phyloP scores from a whole-genome alignment of 2,329 filamentous ascomycete genomes.

The Talaromyces funiculosus region DNA sequence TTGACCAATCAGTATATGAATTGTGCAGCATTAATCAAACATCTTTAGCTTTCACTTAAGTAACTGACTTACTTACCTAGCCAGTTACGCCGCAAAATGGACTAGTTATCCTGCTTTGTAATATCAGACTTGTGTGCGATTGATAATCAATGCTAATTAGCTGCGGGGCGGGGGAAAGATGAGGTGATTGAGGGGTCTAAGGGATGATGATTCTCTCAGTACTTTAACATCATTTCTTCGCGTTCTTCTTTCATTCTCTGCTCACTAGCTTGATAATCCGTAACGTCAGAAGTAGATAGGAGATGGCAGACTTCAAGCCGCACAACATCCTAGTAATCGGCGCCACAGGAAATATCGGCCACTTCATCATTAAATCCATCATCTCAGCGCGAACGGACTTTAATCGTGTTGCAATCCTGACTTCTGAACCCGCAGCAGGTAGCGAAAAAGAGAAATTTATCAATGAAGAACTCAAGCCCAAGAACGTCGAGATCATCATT shows the following conservation, averaged over 20 bases:
- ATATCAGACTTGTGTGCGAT: background rate
- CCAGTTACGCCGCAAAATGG: background rate
- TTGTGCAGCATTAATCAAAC: background rate
- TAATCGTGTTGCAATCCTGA: conserved; percentile 51
- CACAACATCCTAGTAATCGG: conserved; percentile 50
- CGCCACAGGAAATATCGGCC: conserved; percentile 49
- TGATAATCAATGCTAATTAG: background rate
- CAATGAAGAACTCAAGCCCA: conserved; percentile 36
- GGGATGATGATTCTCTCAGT: background rate
- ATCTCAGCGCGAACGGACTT: conserved; percentile 44
- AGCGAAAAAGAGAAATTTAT: conserved; percentile 45
- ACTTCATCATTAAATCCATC: conserved; percentile 48
- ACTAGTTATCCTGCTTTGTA: background rate
- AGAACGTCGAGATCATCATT: conserved; percentile 50
- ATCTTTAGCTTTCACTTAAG: background rate
- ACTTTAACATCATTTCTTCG: background rate
- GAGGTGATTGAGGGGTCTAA: conserved; percentile 1
- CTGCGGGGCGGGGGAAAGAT: background rate
- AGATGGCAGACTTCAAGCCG: conserved; percentile 16
- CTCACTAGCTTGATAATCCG: too few relatives aligned
- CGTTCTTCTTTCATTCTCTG: background rate
- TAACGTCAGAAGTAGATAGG: background rate
- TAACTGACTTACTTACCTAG: too few relatives aligned
- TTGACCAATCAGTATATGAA: background rate
- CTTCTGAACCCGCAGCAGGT: conserved; percentile 48